A percentile compares a stretch with the other conserved stretches of the same genome.
phyloP scores from a whole-genome alignment of 371 early-diverging fungal species.

The Actinomortierella ambigua region DNA sequence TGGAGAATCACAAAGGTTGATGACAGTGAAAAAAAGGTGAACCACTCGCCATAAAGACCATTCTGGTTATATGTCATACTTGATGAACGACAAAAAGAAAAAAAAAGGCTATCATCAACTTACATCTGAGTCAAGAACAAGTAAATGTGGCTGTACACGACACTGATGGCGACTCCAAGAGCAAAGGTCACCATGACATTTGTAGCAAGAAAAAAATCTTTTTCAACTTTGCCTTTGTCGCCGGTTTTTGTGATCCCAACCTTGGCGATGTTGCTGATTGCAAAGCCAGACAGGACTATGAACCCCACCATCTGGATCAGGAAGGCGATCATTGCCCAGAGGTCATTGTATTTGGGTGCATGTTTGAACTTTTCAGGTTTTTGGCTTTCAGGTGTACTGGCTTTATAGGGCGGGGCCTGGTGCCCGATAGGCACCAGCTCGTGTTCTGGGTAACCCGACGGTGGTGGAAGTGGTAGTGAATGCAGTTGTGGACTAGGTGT shows the following conservation, averaged over 20 bases:
- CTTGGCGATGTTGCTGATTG: constrained; percentile 23
- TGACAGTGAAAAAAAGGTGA: too few relatives aligned
- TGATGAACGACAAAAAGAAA: background rate
- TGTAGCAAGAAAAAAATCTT: background rate
- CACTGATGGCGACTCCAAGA: constrained; percentile 20
- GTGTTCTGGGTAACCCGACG: constrained; percentile 18
- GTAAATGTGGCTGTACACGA: constrained; percentile 28
- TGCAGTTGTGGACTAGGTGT: too few relatives aligned
- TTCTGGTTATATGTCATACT: constrained; percentile 3
- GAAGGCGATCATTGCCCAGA: constrained; percentile 61
- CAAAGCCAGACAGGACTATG: constrained; percentile 43
- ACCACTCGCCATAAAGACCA: background rate
- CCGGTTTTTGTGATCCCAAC: constrained; percentile 2
- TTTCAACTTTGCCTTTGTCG: background rate
- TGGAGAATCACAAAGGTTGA: background rate
- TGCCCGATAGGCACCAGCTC: constrained; percentile 19
- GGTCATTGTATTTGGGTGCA: constrained; percentile 51
- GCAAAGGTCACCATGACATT: constrained; percentile 11
- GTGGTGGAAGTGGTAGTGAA: too few relatives aligned
- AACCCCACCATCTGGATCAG: constrained; percentile 51
- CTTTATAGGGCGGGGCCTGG: constrained; percentile 14
- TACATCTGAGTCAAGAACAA: constrained; percentile 28
- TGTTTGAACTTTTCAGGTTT: constrained; percentile 47
- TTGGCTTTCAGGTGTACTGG: constrained; percentile 33
- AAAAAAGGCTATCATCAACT: too few relatives aligned